phyloP scores from a whole-genome alignment of 2,329 filamentous ascomycete species.

The Niveomyces coronatus region DNA sequence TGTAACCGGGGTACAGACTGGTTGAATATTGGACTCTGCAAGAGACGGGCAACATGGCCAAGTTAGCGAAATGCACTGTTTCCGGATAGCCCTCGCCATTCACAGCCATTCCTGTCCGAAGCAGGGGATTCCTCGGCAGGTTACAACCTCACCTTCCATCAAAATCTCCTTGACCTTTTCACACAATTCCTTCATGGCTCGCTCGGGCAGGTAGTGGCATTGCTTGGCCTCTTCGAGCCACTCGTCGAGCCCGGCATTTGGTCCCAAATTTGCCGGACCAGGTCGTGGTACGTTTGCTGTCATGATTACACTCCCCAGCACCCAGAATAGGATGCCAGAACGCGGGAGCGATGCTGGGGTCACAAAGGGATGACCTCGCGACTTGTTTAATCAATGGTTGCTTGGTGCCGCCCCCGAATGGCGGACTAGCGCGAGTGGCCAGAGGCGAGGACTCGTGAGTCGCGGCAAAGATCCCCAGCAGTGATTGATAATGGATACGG shows the following conservation, averaged over 20 bases:
- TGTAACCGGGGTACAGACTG: constrained; percentile 92
- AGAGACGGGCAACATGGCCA: background rate
- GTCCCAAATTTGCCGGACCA: constrained; percentile 74
- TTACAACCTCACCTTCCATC: constrained; percentile 67
- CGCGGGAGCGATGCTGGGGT: constrained; percentile 1
- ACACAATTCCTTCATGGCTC: constrained; percentile 96
- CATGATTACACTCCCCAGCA: constrained; percentile 25
- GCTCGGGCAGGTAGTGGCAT: constrained; percentile 92
- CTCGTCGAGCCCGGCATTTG: constrained; percentile 81
- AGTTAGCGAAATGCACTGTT: constrained; percentile 1
- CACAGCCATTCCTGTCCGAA: background rate
- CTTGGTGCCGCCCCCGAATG: constrained; percentile 3
- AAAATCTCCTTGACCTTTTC: constrained; percentile 98
- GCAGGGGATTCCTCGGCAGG: no score
- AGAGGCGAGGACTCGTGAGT: no score
- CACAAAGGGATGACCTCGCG: constrained; percentile 9
- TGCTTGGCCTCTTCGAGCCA: constrained; percentile 96
- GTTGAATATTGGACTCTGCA: constrained; percentile 94
- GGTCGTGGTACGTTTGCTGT: constrained; percentile 63
- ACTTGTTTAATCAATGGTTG: constrained; percentile 4
- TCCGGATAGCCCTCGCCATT: background rate
- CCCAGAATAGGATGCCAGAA: constrained; percentile 13
- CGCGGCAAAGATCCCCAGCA: background rate
- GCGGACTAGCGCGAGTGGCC: constrained; percentile 5
- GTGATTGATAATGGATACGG: no score